Evolutionary conservation across 495 filamentous ascomycete genomes (phyloP).

Genomic region (Penicillium canariense): DNA sequence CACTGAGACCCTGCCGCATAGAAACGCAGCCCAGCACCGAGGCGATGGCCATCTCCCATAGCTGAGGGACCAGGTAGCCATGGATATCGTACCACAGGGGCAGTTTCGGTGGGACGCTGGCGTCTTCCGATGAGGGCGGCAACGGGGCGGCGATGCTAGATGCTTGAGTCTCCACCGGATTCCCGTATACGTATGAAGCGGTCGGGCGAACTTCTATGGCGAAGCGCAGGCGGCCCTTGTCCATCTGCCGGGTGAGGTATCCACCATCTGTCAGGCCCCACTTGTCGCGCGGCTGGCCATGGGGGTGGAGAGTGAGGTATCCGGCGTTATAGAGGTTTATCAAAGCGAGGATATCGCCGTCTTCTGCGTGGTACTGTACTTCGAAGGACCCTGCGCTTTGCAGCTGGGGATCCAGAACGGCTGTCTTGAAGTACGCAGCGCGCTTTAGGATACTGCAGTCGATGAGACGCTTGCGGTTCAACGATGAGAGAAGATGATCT

Average conservation of each 20-base stretch:
- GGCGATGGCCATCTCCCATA: constrained; percentile 65
- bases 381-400: constrained; percentile 28
- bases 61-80: constrained; percentile 52
- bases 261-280: constrained; percentile 70
- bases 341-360: constrained; percentile 68
- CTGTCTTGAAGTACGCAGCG: constrained; percentile 57
- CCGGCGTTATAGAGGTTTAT: constrained; percentile 64
- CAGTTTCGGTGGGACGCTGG: constrained; percentile 39
- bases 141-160: constrained; percentile 26
- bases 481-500: constrained; percentile 49
- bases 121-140: constrained; percentile 14
- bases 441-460: constrained; percentile 48
- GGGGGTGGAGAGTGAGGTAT: constrained; percentile 52
- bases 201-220: constrained; percentile 55
- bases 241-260: constrained; percentile 70
- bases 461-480: constrained; percentile 46
- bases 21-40: constrained; percentile 59
- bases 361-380: constrained; percentile 39
- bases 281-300: constrained; percentile 61
- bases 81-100: constrained; percentile 84
- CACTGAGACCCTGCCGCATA: constrained; percentile 55
- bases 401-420: constrained; percentile 54
- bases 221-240: constrained; percentile 63
- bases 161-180: constrained; percentile 41
- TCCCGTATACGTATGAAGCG: constrained; percentile 58